Evolutionary conservation across 306 rosid genomes (phyloP).

Genomic region (Corylus avellana): DNA sequence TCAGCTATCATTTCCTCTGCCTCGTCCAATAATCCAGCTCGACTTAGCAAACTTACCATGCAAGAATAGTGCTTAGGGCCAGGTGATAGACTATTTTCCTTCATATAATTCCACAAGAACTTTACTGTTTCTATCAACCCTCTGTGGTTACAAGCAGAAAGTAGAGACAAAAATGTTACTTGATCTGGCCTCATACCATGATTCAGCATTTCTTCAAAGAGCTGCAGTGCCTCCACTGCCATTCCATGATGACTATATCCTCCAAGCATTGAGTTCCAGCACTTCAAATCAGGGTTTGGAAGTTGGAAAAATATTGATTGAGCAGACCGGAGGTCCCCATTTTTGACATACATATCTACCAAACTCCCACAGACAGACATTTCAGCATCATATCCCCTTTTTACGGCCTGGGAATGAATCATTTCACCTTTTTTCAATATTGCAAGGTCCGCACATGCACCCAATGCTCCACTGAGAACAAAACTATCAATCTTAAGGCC

Average conservation of each 20-base stretch:
- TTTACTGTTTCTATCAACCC: slow-evolving; percentile 58
- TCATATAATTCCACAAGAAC: slow-evolving; percentile 66
- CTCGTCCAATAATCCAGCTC: slow-evolving; percentile 65
- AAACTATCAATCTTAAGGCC: slow-evolving; percentile 54
- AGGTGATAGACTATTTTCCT: slow-evolving; percentile 50
- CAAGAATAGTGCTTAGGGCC: slow-evolving; percentile 86
- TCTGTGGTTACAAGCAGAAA: slow-evolving; percentile 76
- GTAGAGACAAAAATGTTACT: slow-evolving; percentile 69
- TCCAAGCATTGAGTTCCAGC: slow-evolving; percentile 91
- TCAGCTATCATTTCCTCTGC: slow-evolving; percentile 58
- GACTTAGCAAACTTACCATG: slow-evolving; percentile 75
- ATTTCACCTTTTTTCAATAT: slow-evolving; percentile 75
- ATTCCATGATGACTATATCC: slow-evolving; percentile 86
- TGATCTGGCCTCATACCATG: slow-evolving; percentile 66
- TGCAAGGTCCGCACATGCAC: slow-evolving; percentile 76
- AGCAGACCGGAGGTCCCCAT: slow-evolving; percentile 65
- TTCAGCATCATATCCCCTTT: slow-evolving; percentile 61
- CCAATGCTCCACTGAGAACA: slow-evolving; percentile 70
- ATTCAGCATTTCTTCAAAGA: slow-evolving; percentile 50
- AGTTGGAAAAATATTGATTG: slow-evolving; percentile 52
- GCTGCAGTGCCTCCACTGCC: slow-evolving; percentile 61
- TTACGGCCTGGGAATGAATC: slow-evolving; percentile 65
- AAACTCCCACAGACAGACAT: slow-evolving; percentile 79
- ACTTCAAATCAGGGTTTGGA: slow-evolving; percentile 65
- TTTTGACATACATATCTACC: slow-evolving; percentile 85